Conservation (phyloP, 169 alveolate genomes). For the Plasmodium gaboni region DNA sequence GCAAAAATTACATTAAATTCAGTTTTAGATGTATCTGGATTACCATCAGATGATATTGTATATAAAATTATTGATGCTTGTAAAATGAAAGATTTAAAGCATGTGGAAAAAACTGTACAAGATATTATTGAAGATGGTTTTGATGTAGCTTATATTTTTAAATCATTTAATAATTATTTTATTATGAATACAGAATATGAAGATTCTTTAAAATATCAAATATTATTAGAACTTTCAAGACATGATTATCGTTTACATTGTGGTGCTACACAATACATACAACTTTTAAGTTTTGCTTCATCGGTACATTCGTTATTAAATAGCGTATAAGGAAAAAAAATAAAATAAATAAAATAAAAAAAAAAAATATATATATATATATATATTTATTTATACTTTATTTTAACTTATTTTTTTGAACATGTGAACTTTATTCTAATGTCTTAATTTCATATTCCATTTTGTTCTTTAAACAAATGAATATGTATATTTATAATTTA, state of each 20-base stretch:
- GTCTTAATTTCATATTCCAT: too few relatives aligned
- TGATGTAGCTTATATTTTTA: constrained; percentile 74
- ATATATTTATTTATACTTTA: too few relatives aligned
- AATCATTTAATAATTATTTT: constrained; percentile 50
- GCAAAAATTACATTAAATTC: constrained; percentile 57
- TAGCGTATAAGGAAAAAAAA: not conserved
- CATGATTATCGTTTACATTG: constrained; percentile 62
- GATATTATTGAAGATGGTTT: constrained; percentile 70
- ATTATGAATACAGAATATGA: constrained; percentile 42
- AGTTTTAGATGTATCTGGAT: constrained; percentile 79
- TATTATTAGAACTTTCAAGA: constrained; percentile 48
- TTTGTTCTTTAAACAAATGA: too few relatives aligned
- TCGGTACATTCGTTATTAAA: constrained; percentile 53
- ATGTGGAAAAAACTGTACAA: constrained; percentile 65
- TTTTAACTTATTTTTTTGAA: too few relatives aligned
- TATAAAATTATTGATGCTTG: constrained; percentile 76
- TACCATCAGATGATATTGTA: constrained; percentile 73
- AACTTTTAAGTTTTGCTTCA: constrained; percentile 59
- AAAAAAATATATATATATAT: too few relatives aligned
- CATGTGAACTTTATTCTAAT: too few relatives aligned
- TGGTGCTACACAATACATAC: constrained; percentile 64
- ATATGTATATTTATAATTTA: too few relatives aligned
- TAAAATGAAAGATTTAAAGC: constrained; percentile 55
- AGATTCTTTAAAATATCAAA: constrained; percentile 51
- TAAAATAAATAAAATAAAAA: not conserved